Percentiles rank a stretch among this genome's conserved stretches.
Evolutionary conservation across 2,329 filamentous ascomycete genomes (phyloP).

Genomic region (Dactylella cylindrospora): DNA sequence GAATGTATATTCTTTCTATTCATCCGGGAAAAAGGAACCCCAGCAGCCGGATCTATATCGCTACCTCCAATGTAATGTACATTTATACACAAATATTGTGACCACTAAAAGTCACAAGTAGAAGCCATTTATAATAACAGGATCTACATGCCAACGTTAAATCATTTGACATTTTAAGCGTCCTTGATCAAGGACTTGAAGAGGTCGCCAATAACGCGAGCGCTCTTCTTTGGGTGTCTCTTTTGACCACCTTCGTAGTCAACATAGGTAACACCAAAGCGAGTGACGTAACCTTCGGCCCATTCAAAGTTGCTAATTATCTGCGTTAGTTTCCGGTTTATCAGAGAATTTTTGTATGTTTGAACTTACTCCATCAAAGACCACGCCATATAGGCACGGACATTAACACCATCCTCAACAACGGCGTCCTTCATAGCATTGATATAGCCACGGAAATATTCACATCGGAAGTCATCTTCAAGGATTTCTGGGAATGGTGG

Average conservation of each 20-base stretch:
- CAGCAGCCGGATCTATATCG: too few species aligned
- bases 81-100: too few species aligned
- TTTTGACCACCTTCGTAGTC: conserved; percentile 80
- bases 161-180: conserved; percentile 53
- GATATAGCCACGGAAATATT: conserved; percentile 78
- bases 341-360: conserved; percentile 1
- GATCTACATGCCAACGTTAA: too few species aligned
- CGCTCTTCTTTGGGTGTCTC: conserved; percentile 81
- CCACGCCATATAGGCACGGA: conserved; percentile 81
- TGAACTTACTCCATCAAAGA: conserved; percentile 72
- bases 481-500: conserved; percentile 69
- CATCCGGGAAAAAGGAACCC: too few species aligned
- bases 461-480: conserved; percentile 76
- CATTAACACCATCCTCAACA: conserved; percentile 72
- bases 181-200: conserved; percentile 72
- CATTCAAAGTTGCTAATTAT: conserved; percentile 73
- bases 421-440: conserved; percentile 73
- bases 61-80: too few species aligned
- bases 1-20: too few species aligned
- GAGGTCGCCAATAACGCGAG: conserved; percentile 67
- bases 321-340: conserved; percentile 23
- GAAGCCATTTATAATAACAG: too few species aligned
- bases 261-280: conserved; percentile 81
- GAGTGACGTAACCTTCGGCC: conserved; percentile 86
- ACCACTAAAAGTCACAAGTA: too few species aligned